These are phyloP conservation scores for Colletotrichum falcatum DNA, from an alignment of 2,329 filamentous ascomycete species.

Conservation along the genomic window DNA sequence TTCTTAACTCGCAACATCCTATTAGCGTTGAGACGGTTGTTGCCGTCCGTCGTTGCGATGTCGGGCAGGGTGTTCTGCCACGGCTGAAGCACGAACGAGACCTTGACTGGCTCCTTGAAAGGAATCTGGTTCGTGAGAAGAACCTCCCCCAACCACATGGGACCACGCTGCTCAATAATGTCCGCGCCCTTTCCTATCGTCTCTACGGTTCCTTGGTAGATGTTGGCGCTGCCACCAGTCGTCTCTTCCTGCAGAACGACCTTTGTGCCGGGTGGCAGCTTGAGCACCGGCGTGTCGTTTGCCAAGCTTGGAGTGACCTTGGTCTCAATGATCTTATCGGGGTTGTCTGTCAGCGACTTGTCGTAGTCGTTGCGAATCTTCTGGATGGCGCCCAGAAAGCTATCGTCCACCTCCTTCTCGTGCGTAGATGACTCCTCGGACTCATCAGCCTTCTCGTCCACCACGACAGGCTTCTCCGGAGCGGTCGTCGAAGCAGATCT, in stretches of 20 bases:
- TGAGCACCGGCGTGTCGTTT: slow-evolving; percentile 81
- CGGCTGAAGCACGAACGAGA: slow-evolving; percentile 92
- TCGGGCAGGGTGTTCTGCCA: slow-evolving; percentile 80
- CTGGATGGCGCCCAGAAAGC: slow-evolving; percentile 78
- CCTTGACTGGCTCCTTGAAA: slow-evolving; percentile 91
- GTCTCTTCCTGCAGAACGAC: slow-evolving; percentile 79
- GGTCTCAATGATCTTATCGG: slow-evolving; percentile 68
- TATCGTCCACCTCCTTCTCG: slow-evolving; percentile 81
- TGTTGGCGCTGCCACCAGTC: slow-evolving; percentile 78
- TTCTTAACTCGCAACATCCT: slow-evolving; percentile 96
- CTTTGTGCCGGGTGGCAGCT: slow-evolving; percentile 74
- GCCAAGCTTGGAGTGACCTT: slow-evolving; percentile 76
- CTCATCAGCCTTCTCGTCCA: slow-evolving; percentile 82
- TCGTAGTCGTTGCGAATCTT: slow-evolving; percentile 81
- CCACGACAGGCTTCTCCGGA: slow-evolving; percentile 77
- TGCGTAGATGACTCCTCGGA: slow-evolving; percentile 73
- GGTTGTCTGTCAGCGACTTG: slow-evolving; percentile 69
- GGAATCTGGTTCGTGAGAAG: slow-evolving; percentile 86
- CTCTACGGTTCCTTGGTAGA: slow-evolving; percentile 90
- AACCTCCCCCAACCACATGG: slow-evolving; percentile 92
- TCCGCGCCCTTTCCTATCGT: slow-evolving; percentile 82
- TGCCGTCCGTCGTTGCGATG: slow-evolving; percentile 81
- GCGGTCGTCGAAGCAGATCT: slow-evolving; percentile 74
- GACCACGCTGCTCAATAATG: slow-evolving; percentile 85
- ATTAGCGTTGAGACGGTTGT: slow-evolving; percentile 94